These are phyloP conservation scores for Penicillium sp. DNA, from an alignment of 2,329 filamentous ascomycete genomes.

Conservation along the genomic window DNA sequence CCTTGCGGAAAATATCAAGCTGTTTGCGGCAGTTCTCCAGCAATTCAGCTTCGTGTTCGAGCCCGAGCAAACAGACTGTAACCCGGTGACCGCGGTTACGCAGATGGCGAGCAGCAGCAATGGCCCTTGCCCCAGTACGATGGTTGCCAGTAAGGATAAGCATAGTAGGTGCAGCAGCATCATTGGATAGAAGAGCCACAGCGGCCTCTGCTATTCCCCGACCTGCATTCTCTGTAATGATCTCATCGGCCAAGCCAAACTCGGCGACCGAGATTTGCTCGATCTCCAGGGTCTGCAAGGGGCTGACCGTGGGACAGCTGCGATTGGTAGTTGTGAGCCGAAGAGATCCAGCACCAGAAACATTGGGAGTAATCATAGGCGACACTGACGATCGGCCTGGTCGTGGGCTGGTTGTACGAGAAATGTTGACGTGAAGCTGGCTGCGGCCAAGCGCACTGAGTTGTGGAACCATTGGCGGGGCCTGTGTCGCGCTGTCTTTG, in stretches of 20 bases:
- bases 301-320: constrained; percentile 58
- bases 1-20: constrained; percentile 76
- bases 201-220: constrained; percentile 79
- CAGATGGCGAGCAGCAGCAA: constrained; percentile 83
- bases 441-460: constrained; percentile 35
- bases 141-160: constrained; percentile 95
- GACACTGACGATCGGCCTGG: constrained; percentile 44
- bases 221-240: constrained; percentile 89
- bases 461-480: constrained; percentile 38
- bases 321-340: constrained; percentile 54
- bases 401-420: constrained; percentile 41
- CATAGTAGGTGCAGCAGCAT: constrained; percentile 54
- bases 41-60: constrained; percentile 77
- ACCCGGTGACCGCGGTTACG: constrained; percentile 79
- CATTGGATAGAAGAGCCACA: constrained; percentile 64
- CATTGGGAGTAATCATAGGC: constrained; percentile 39
- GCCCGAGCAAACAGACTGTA: constrained; percentile 77
- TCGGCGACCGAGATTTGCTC: constrained; percentile 89
- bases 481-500: constrained; percentile 44
- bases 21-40: constrained; percentile 79
- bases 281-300: constrained; percentile 85
- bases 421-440: constrained; percentile 31
- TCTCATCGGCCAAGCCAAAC: constrained; percentile 79
- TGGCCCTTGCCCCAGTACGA: constrained; percentile 77
- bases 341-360: constrained; percentile 44